Conservation (phyloP, 441 rosid species). For the Erodium moschatum region DNA sequence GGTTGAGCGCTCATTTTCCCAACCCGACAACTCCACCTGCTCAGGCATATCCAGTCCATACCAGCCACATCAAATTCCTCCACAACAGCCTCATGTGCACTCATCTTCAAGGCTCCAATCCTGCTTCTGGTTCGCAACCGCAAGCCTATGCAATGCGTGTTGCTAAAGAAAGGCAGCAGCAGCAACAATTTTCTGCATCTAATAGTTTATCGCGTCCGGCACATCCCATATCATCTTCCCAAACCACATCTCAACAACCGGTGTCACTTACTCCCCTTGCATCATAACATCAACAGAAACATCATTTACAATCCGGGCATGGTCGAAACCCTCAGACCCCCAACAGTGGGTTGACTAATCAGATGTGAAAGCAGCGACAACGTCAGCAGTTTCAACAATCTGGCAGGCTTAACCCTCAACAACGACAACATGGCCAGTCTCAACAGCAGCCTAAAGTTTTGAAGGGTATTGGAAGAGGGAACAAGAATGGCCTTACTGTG, state of each 20-base stretch:
- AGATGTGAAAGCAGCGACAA: conserved; percentile 75
- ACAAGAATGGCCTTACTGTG: conserved; percentile 15
- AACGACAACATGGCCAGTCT: conserved; percentile 49
- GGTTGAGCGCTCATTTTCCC: conserved; percentile 55
- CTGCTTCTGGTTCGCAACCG: conserved; percentile 51
- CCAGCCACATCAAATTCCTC: conserved; percentile 64
- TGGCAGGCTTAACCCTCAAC: conserved; percentile 66
- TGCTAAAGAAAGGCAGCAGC: conserved; percentile 69
- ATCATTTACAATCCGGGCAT: conserved; percentile 51
- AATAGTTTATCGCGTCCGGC: conserved; percentile 48
- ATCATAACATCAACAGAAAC: conserved; percentile 59
- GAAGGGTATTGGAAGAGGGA: conserved; percentile 86
- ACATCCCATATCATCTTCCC: conserved; percentile 55
- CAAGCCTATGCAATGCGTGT: conserved; percentile 61
- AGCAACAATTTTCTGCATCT: conserved; percentile 65
- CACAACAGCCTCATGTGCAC: conserved; percentile 57
- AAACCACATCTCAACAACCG: conserved; percentile 44
- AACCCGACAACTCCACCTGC: conserved; percentile 63
- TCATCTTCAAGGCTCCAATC: conserved; percentile 63
- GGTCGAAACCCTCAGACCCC: conserved; percentile 51
- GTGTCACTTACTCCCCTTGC: conserved; percentile 45
- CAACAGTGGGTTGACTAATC: conserved; percentile 56
- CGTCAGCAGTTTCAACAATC: conserved; percentile 74
- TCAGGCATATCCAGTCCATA: conserved; percentile 62
- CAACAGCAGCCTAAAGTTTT: conserved; percentile 54